Base-by-base conservation (phyloP, 2,329 filamentous ascomycete genomes). In the Monilinia aucupariae region DNA sequence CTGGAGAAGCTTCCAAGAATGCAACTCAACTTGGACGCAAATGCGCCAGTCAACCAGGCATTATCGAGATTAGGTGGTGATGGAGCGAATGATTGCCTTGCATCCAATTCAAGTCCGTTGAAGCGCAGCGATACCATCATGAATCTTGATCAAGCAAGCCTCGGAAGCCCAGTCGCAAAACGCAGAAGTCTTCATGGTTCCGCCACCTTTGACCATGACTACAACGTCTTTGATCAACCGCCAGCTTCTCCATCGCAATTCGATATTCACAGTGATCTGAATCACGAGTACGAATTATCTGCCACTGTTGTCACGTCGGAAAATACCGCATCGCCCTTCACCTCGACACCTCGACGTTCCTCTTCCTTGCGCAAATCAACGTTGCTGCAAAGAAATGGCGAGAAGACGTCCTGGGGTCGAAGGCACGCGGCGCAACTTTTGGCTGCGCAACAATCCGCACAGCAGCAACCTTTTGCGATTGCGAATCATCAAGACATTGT, bases 101-200 rank as follows among this genome's bases (percentile, higher is more conserved):
- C 83, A 22, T 79, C 83, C 25, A 85, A 86, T 65, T 86, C 88
- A 7, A 96, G 93, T 73, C 92, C 93, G 6, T 78, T 97, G 69
- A 97, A 97, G 81, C 87, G 94, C 70, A 93, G 89, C 72, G 93
- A 97, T 78, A 88, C 90, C 50, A 88, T 88, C 59, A 93, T 96
- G 89, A 91, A 91, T 71, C 78, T 96, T 55, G 92, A 96, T 71
- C 88, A 90, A 67, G 81, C 86, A 34, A 88, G 83, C 70, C 81
- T 89, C 62, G 90, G 90, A 69, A 97, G 90, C 72, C 93, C 94
- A 0, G 90, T 93, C 64, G 90, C 92, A 53, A 97, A 97, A 79
- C 85, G 94, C 68, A 86, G 94, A 71, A 97, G 92, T 76, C 77
- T 96, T 69, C 91, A 96, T 74, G 88, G 88, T 56, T 83, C 86